Base-by-base conservation (phyloP, 2,329 filamentous ascomycete genomes). In the Hawksworthiomyces lignivorus region DNA sequence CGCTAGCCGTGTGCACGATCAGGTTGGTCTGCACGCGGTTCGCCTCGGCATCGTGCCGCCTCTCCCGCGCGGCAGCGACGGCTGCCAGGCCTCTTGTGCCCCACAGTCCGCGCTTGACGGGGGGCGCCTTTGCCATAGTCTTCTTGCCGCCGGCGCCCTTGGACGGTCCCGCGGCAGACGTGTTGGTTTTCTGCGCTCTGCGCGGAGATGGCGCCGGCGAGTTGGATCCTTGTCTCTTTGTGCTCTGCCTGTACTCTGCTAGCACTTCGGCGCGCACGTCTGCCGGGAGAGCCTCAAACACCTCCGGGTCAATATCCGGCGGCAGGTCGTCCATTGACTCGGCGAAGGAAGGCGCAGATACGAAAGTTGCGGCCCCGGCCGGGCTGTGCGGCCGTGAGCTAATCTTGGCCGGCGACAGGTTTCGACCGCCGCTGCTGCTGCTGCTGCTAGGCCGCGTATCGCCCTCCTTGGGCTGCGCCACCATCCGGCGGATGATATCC, bases 261-360 rank as follows among this genome's bases (percentile, higher is more conserved):
- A 96, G 62, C 1, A 97, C 70, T 60, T 97, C 92, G 2, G 80
- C 77, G 48, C 89, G 85, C 57, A 98, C 78, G 48, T 95, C 87
- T 28, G 84, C 80, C 0, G 92, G 92, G 1, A 98, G 68, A 1
- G 85, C 86, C 31, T 82, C 76, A 48, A 97, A 82, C 2, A 88
- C 84, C 31, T 90, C 87, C 0, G 80, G 80, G 54, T 98, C 92
- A 17, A 97, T 72, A 52, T 94, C 86, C 1, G 87, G 82, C 20
- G 87, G 80, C 2, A 80, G 61, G 8, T 63, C 61, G 12, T 57
- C 54, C 4, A n/a, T n/a, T n/a, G n/a, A n/a, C n/a, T n/a, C n/a
- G n/a, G n/a, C n/a, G n/a, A n/a, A n/a, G n/a, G n/a, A n/a, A n/a
- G 45, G 30, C 5, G 19, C 28, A 15, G 26, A 9, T n/a, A 54